These are phyloP conservation scores for Apiospora rasikravindrae DNA, from an alignment of 2,329 filamentous ascomycete genomes.

Conservation along the genomic window DNA sequence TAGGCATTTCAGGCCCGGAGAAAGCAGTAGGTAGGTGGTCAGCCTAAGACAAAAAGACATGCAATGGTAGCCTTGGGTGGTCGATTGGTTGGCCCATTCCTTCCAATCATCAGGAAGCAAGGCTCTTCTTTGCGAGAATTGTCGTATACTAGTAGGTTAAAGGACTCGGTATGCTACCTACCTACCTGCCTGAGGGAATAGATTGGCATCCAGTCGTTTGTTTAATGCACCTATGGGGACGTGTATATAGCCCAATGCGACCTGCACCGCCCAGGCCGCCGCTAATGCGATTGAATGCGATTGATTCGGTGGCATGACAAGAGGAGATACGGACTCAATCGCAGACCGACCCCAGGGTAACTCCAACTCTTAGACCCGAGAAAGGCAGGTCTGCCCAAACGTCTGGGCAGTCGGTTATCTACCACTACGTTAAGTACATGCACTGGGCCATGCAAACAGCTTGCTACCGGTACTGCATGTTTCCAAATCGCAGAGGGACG, in stretches of 20 bases:
- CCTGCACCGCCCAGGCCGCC: constrained; percentile 6
- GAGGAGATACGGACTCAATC: neutral
- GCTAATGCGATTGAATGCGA: constrained; percentile 9
- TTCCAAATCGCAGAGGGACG: neutral
- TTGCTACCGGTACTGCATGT: neutral
- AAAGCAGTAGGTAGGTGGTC: neutral
- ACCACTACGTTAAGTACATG: too few species aligned
- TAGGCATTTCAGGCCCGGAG: neutral
- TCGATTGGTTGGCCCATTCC: neutral
- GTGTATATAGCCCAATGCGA: constrained; percentile 13
- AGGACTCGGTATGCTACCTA: neutral
- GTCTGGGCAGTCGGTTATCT: neutral
- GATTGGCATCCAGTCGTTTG: neutral
- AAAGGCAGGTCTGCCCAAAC: constrained; percentile 13
- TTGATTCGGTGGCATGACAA: constrained; percentile 13
- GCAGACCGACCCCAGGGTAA: neutral
- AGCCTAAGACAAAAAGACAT: neutral
- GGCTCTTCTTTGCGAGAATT: neutral
- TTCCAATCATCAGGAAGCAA: neutral
- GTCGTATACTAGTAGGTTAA: neutral
- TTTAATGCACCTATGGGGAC: constrained; percentile 11
- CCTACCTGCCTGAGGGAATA: too few species aligned
- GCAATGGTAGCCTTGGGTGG: neutral
- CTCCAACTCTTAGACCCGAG: constrained; percentile 12
- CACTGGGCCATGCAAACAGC: too few species aligned